Evolutionary conservation across 2,329 filamentous ascomycete species (phyloP), one percentile per base, ranked within the genome.

Genomic region (Hortaea werneckii): DNA sequence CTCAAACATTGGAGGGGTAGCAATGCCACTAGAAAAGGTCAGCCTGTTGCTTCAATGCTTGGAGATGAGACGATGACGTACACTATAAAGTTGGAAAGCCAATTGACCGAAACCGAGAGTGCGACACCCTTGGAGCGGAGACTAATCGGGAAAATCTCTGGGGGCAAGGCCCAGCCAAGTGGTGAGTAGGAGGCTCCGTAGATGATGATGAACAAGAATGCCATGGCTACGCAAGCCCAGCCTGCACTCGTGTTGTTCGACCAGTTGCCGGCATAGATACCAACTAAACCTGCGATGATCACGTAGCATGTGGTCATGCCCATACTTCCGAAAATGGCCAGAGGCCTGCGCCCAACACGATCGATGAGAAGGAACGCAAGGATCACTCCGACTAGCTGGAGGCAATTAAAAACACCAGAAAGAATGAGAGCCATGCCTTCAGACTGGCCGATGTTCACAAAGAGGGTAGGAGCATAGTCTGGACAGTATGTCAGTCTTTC

Each of bases 401-500:
- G n/a, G 32, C 8, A 9, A n/a, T 35, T 35, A 9, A 35, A 9
- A 9, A 35, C n/a, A 2, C 32, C 32, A 35, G 32, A 35, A 9
- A 35, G n/a, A 9, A 35, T 35, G 32, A 35, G 32, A n/a, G 9
- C n/a, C n/a, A 9, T 35, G n/a, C n/a, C 32, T 35, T 35, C 9
- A n/a, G 32, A 35, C 32, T 64, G 62, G 1, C 65, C 63, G 44
- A 67, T 55, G 2, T 55, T 56, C 37, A 52, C 45, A 43, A 73
- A 73, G 0, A 70, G 52, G 0, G 60, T 67, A 0, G 69, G 67
- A 0, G 68, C 60, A 49, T 71, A 72, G 58, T 71, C 37, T 40
- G 49, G 67, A 44, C 28, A 66, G 63, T 27, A 35, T 35, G 32
- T 35, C 32, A 20, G 20, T 20, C 20, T 20, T 20, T 20, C 20